A percentile compares a stretch with the other conserved stretches of the same genome.
Conservation (phyloP, 2,329 filamentous ascomycete species). For the Calonectria fujianensis region DNA sequence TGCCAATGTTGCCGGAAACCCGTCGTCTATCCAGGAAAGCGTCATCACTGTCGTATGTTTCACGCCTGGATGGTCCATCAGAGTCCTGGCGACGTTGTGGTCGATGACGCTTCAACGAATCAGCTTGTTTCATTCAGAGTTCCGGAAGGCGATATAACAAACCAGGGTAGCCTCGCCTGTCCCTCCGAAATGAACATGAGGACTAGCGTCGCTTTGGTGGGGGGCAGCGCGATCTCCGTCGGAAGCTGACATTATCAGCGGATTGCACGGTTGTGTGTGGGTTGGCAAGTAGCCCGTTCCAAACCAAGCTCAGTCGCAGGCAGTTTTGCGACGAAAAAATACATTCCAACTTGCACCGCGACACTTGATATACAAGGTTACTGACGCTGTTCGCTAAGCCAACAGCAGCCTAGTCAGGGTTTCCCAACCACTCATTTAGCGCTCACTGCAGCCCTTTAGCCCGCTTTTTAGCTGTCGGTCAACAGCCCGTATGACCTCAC, state of each 20-base stretch:
- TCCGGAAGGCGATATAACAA: neutral
- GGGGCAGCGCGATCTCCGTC: neutral
- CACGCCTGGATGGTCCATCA: slow-evolving; percentile 30
- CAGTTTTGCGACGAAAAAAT: neutral
- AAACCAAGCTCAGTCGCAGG: neutral
- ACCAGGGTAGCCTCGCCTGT: neutral
- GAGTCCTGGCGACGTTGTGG: slow-evolving; percentile 35
- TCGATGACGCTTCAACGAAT: slow-evolving; percentile 35
- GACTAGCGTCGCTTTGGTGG: neutral
- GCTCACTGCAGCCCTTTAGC: neutral
- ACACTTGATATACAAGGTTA: neutral
- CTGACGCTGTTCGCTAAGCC: neutral
- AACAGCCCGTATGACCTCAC: neutral
- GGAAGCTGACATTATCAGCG: neutral
- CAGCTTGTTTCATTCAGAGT: slow-evolving; percentile 13
- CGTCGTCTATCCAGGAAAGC: neutral
- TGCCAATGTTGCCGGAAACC: slow-evolving; percentile 7
- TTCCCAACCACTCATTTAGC: neutral
- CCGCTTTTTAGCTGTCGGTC: neutral
- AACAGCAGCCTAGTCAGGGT: neutral
- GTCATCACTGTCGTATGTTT: slow-evolving; percentile 39
- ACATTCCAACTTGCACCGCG: neutral
- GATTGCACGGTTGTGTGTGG: neutral
- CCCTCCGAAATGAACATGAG: slow-evolving; percentile 6
- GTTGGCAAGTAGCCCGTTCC: neutral